Conservation (phyloP, 2,329 filamentous ascomycete genomes). For the Ceratocystis cacaofunesta region DNA sequence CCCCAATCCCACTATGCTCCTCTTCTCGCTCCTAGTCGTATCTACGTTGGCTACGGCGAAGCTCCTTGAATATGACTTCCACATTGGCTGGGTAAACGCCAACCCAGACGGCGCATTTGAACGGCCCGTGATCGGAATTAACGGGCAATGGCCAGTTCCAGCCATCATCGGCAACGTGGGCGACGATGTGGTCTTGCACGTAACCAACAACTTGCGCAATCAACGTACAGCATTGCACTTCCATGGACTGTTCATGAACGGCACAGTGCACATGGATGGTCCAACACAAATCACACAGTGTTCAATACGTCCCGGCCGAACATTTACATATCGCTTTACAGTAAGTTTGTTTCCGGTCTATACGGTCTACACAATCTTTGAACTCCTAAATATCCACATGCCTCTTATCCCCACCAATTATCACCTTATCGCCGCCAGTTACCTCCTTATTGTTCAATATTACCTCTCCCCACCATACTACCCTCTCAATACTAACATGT, state of each 20-base stretch:
- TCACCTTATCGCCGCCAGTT: too few species aligned
- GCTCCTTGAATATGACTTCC: constrained; percentile 48
- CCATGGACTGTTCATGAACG: constrained; percentile 57
- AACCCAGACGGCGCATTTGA: constrained; percentile 54
- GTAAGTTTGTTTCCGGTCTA: constrained; percentile 25
- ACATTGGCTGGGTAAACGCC: constrained; percentile 54
- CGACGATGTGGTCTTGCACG: constrained; percentile 44
- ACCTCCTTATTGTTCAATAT: too few species aligned
- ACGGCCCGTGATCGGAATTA: constrained; percentile 61
- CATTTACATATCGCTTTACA: constrained; percentile 55
- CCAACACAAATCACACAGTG: constrained; percentile 53
- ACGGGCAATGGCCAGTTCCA: constrained; percentile 61
- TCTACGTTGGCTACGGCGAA: constrained; percentile 26
- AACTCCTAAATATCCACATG: too few species aligned
- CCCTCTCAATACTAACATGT: not conserved
- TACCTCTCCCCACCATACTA: not conserved
- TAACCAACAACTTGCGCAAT: constrained; percentile 45
- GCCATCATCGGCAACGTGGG: constrained; percentile 46
- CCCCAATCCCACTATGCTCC: not conserved
- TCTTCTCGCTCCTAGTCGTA: constrained; percentile 8
- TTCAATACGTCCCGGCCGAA: constrained; percentile 45
- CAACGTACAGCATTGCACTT: constrained; percentile 51
- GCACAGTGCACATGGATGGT: constrained; percentile 57
- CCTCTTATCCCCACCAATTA: too few species aligned
- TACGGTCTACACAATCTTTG: too few species aligned